Conservation (phyloP, 495 filamentous ascomycete genomes). For the Lasiosphaeria miniovina region DNA sequence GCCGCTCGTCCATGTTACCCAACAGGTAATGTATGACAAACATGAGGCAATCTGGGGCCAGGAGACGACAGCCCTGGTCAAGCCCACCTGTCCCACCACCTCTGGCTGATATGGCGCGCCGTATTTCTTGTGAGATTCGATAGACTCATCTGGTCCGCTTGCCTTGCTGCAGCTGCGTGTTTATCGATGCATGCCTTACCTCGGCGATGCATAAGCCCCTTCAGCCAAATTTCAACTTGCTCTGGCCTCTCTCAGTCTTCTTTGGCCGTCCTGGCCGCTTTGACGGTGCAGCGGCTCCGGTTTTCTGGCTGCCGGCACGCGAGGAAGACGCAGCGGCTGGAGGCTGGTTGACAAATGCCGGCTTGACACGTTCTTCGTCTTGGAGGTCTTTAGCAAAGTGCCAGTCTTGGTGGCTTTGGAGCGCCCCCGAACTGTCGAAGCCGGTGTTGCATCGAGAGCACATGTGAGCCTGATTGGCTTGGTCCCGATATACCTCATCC, state of each 20-base stretch:
- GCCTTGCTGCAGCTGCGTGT: background rate
- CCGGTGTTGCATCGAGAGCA: conserved; percentile 65
- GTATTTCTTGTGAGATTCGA: background rate
- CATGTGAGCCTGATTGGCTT: conserved; percentile 40
- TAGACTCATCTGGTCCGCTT: conserved; percentile 1
- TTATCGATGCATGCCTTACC: conserved; percentile 6
- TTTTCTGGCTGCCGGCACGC: conserved; percentile 26
- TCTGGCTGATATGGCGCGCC: background rate
- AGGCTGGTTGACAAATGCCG: conserved; percentile 39
- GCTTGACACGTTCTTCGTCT: conserved; percentile 49
- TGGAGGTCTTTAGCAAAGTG: conserved; percentile 89
- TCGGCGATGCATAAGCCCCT: conserved; percentile 10
- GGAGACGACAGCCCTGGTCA: background rate
- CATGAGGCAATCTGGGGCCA: conserved; percentile 1
- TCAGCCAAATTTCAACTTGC: conserved; percentile 68
- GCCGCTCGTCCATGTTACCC: conserved; percentile 3
- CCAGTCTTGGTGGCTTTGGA: conserved; percentile 87
- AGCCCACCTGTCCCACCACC: background rate
- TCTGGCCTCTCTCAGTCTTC: conserved; percentile 75
- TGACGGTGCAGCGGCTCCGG: conserved; percentile 30
- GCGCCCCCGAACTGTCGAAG: conserved; percentile 51
- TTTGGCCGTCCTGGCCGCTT: conserved; percentile 30
- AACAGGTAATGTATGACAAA: conserved; percentile 8
- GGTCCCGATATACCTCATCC: conserved; percentile 18
- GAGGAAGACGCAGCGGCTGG: conserved; percentile 25